phyloP scores from a whole-genome alignment of 1,139 yeast species.

The Protomyces arabidopsidicola region DNA sequence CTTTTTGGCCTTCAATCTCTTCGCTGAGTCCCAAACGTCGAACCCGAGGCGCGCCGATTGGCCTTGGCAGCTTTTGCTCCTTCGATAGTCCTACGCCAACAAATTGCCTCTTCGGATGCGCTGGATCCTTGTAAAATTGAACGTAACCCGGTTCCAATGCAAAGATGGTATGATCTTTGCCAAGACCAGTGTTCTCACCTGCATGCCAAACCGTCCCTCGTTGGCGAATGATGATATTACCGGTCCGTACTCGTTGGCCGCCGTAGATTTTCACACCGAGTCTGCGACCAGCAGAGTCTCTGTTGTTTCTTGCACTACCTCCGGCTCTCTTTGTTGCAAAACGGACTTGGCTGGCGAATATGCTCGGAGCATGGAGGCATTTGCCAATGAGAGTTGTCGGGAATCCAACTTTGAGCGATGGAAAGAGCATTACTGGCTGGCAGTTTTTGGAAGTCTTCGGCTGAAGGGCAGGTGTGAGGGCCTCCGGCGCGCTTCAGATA shows the following conservation, averaged over 20 bases:
- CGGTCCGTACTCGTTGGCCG: slow-evolving; percentile 46
- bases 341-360: slow-evolving; percentile 48
- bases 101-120: slow-evolving; percentile 87
- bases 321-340: slow-evolving; percentile 91
- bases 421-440: too few species aligned
- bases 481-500: too few species aligned
- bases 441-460: too few species aligned
- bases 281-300: slow-evolving; percentile 93
- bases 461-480: too few species aligned
- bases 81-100: slow-evolving; percentile 77
- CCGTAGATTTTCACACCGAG: slow-evolving; percentile 87
- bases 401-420: too few species aligned
- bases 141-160: slow-evolving; percentile 93
- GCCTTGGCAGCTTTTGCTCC: slow-evolving; percentile 67
- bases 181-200: slow-evolving; percentile 86
- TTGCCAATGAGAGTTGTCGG: too few species aligned
- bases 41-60: slow-evolving; percentile 79
- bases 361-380: background rate
- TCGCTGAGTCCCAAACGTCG: slow-evolving; percentile 65
- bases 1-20: slow-evolving; percentile 18
- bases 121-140: slow-evolving; percentile 88
- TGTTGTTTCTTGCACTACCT: slow-evolving; percentile 87
- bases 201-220: slow-evolving; percentile 96
- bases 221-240: slow-evolving; percentile 90
- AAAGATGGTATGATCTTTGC: slow-evolving; percentile 87